A percentile compares a stretch with the other conserved stretches of the same genome.
These are phyloP conservation scores for Eleusine coracana DNA, from an alignment of 176 grass and related monocot species.

Conservation along the genomic window DNA sequence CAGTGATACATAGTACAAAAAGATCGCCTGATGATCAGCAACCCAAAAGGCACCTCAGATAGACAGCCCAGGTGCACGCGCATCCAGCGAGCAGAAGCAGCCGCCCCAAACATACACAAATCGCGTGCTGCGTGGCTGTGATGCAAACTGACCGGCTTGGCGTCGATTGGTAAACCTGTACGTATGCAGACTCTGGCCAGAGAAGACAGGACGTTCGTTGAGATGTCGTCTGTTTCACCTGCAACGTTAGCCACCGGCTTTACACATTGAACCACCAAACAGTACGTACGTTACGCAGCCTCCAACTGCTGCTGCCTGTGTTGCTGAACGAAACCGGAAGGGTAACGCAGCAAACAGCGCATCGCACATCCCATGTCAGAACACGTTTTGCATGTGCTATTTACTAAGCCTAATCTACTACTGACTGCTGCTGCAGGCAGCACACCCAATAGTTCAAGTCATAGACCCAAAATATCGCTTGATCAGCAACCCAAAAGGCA, in stretches of 20 bases:
- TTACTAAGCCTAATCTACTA: not conserved
- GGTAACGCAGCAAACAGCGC: not conserved
- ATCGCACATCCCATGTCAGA: too few species aligned
- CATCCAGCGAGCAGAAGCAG: too few species aligned
- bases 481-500: too few species aligned
- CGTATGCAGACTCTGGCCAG: too few species aligned
- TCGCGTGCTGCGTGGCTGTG: too few species aligned
- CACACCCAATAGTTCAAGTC: slow-evolving; percentile 30
- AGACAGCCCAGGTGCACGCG: too few species aligned
- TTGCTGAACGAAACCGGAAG: not conserved
- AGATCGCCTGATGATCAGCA: too few species aligned
- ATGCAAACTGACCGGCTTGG: not conserved
- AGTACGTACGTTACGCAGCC: not conserved
- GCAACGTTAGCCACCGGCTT: not conserved
- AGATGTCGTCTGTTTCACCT: not conserved
- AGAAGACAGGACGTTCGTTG: not conserved
- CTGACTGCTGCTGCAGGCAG: not conserved
- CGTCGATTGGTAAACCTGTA: too few species aligned
- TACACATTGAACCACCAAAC: not conserved
- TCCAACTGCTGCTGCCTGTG: not conserved
- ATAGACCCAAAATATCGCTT: slow-evolving; percentile 23
- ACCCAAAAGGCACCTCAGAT: too few species aligned
- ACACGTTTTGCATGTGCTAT: not conserved
- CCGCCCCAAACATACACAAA: too few species aligned
- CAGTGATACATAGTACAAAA: too few species aligned